Percentiles rank a stretch among this genome's conserved stretches.
These are phyloP conservation scores for Fusarium verrucosum DNA, from an alignment of 2,329 filamentous ascomycete species.

Conservation along the genomic window DNA sequence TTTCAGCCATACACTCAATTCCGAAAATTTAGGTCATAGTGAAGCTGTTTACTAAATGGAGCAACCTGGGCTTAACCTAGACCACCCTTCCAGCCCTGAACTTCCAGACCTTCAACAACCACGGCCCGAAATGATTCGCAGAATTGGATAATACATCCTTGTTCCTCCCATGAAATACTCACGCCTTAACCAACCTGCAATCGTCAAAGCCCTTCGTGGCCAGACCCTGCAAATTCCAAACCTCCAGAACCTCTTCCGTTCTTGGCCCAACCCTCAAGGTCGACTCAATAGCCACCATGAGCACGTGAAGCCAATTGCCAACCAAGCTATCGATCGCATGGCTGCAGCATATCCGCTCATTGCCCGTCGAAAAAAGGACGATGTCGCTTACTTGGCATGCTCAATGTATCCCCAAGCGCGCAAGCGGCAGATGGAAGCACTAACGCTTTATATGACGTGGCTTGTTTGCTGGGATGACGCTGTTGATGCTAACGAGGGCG, in stretches of 20 bases:
- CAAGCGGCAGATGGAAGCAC: conserved; percentile 26
- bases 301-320: conserved; percentile 31
- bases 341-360: conserved; percentile 47
- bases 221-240: conserved; percentile 44
- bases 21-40: background rate
- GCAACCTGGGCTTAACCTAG: conserved; percentile 11
- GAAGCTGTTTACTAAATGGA: background rate
- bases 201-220: conserved; percentile 41
- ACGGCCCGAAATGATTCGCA: background rate
- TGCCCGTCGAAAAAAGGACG: conserved; percentile 46
- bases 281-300: conserved; percentile 39
- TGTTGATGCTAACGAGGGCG: conserved; percentile 45
- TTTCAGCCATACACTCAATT: background rate
- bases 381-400: conserved; percentile 41
- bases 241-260: conserved; percentile 37
- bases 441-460: conserved; percentile 45
- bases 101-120: background rate
- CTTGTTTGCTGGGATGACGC: conserved; percentile 49
- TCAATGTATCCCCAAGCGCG: conserved; percentile 41
- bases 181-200: conserved; percentile 29
- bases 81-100: background rate
- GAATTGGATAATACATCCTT: background rate
- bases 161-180: conserved; percentile 30
- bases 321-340: conserved; percentile 43
- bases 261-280: conserved; percentile 37